Base-by-base conservation (phyloP, 768 basidiomycete species). In the Boletus subparvulus region DNA sequence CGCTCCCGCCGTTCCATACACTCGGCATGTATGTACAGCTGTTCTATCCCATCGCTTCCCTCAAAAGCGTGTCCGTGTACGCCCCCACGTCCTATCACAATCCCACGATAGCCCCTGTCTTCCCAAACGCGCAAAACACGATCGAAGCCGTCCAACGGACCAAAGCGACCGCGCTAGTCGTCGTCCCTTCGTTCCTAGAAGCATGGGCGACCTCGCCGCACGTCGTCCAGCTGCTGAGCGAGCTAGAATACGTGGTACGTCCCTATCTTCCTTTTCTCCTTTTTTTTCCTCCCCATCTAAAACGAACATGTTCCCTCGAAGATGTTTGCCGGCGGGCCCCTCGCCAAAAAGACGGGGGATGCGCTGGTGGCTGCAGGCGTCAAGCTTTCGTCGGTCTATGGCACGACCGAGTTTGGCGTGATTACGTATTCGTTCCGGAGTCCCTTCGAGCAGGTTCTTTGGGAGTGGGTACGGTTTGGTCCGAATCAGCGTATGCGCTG, bases 341-440 rank as follows among this genome's bases (percentile, higher is more conserved):
- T 80, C 4, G 60, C 78, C 2, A 57, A 65, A 4, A 72, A 69
- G 52, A 61, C 74, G 3, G 80, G 77, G 0, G 70, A 78, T 32
- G 55, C 51, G 6, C 55, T 80, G n/a, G 65, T 67, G 9, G 55
- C 56, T 6, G 61, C 70, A 0, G 77, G 79, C 0, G 74, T 79
- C 7, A 67, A 64, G 12, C 40, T 79, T 2, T 33, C 50, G 11
- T 50, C 66, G 1, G 42, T 71, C 0, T 79, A 79, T 47, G 78
- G 79, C n/a, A 62, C 52, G 17, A 80, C 75, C 0, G 78, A 80
- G 54, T 65, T 71, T 33, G 67, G 73, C 11, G 47, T 58, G 0
- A 48, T 72, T 11, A 65, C 67, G 0, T 21, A 54, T 30, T 26
- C 60, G 0, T 45, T 61, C 17, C 61, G 58, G 2, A 26, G 10